Base-by-base conservation (phyloP, 257 asterid genomes). In the Ilex aquifolium region DNA sequence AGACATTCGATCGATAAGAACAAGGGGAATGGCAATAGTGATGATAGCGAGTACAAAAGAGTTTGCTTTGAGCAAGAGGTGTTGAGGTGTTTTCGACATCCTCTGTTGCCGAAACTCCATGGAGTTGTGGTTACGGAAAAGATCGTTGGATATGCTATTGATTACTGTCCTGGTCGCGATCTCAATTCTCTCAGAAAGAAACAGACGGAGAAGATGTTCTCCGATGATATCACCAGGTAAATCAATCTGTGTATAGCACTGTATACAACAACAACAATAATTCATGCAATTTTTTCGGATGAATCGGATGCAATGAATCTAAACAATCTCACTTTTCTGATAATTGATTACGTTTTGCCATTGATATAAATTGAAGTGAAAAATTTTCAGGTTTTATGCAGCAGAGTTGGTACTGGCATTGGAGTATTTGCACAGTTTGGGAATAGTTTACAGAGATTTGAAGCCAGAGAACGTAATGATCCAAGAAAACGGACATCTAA, bases 391-490 rank as follows among this genome's bases (percentile, higher is more conserved):
- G 69, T 92, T 92, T 73, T 92, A 92, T 66, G 96, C 96, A 0
- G 97, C 97, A 30, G 98, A 92, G 68, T 57, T 92, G 75, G 93
- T 92, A 44, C 54, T 92, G 36, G 96, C 91, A 32, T 67, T 89
- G 81, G 97, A 89, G 74, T 79, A 89, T 80, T 81, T 92, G 31
- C 98, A 92, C 69, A 79, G 82, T 64, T 66, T 75, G 59, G 96
- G 96, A 49, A 81, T 92, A 36, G 99, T 87, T 15, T 89, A 92
- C 76, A 77, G 96, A 77, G 97, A 92, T 76, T 78, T 89, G 72
- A 92, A 92, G 81, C 99, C 99, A 40, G 99, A 92, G 32, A 92
- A 92, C 53, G 97, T 92, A 66, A 85, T 89, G 99, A 78, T 89
- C 54, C 99, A 92, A 65, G 91, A 82, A 48, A 87, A 64, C 72